Evolutionary conservation across 305 asterid species (phyloP).

Genomic region (Solanum hybrid): DNA sequence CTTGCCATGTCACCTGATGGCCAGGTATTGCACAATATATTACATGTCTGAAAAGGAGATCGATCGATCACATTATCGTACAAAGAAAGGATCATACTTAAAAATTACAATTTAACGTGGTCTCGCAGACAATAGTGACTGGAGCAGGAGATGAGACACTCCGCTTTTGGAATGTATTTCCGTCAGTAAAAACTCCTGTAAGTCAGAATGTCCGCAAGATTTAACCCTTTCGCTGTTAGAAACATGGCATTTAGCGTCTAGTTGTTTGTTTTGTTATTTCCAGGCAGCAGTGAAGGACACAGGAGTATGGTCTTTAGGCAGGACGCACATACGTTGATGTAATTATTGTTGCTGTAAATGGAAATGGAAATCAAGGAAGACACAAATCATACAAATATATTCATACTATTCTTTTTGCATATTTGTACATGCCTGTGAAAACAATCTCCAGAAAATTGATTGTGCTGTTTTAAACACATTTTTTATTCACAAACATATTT

Average conservation of each 20-base stretch:
- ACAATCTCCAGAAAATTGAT: not conserved
- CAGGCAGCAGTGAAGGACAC: constrained; percentile 82
- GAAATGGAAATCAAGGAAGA: not conserved
- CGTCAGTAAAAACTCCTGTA: constrained; percentile 78
- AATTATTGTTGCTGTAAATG: constrained; percentile 12
- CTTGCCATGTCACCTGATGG: constrained; percentile 98
- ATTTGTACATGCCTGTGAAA: not conserved
- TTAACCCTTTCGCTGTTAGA: not conserved
- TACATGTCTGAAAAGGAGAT: not conserved
- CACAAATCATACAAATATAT: not conserved
- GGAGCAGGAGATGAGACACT: constrained; percentile 98
- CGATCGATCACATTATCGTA: not conserved
- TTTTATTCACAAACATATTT: not conserved
- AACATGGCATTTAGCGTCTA: not conserved
- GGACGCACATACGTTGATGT: constrained; percentile 76
- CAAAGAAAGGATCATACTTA: not conserved
- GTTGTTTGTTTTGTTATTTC: not conserved
- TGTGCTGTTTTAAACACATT: not conserved
- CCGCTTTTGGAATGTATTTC: constrained; percentile 89
- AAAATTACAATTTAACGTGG: not conserved
- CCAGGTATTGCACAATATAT: constrained; percentile 40
- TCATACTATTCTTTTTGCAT: not conserved
- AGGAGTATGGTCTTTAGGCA: constrained; percentile 88
- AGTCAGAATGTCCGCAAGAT: constrained; percentile 12
- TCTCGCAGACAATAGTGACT: constrained; percentile 53